These are phyloP conservation scores for Ophiosphaerella herpotricha DNA, from an alignment of 2,329 filamentous ascomycete species.

Conservation along the genomic window DNA sequence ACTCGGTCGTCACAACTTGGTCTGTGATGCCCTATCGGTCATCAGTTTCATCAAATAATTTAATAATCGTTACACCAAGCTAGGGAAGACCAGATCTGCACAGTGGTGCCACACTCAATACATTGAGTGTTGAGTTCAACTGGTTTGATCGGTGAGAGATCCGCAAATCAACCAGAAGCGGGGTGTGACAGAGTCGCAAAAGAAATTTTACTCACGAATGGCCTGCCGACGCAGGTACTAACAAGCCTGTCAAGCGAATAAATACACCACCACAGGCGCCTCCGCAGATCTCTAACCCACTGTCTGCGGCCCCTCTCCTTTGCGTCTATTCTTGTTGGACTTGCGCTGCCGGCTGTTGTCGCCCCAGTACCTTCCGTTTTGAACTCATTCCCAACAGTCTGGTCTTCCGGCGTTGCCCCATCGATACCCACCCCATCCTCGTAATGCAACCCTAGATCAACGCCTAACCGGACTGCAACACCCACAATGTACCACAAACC, in stretches of 20 bases:
- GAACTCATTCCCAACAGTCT: slow-evolving; percentile 23
- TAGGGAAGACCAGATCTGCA: neutral
- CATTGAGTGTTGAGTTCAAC: neutral
- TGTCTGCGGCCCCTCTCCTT: slow-evolving; percentile 71
- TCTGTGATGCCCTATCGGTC: slow-evolving; percentile 71
- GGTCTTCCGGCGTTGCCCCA: slow-evolving; percentile 45
- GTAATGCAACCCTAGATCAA: slow-evolving; percentile 90
- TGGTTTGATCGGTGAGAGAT: neutral
- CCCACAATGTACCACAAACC: slow-evolving; percentile 98
- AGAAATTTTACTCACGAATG: slow-evolving; percentile 62
- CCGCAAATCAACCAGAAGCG: neutral
- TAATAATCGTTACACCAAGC: neutral
- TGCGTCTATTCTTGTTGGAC: slow-evolving; percentile 49
- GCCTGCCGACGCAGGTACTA: slow-evolving; percentile 88
- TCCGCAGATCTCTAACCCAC: slow-evolving; percentile 83
- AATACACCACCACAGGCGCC: slow-evolving; percentile 94
- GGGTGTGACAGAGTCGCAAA: slow-evolving; percentile 1
- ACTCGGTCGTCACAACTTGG: slow-evolving; percentile 93
- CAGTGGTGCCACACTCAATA: neutral
- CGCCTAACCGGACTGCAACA: slow-evolving; percentile 84
- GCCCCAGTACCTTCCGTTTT: slow-evolving; percentile 37
- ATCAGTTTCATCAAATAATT: slow-evolving; percentile 10
- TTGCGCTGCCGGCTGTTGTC: slow-evolving; percentile 21
- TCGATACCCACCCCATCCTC: slow-evolving; percentile 79
- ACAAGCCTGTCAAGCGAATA: slow-evolving; percentile 96